Evolutionary conservation across 352 stramenopile species (phyloP), one percentile per base, ranked within the genome.

Genomic region (Thraustochytrium striatum): DNA sequence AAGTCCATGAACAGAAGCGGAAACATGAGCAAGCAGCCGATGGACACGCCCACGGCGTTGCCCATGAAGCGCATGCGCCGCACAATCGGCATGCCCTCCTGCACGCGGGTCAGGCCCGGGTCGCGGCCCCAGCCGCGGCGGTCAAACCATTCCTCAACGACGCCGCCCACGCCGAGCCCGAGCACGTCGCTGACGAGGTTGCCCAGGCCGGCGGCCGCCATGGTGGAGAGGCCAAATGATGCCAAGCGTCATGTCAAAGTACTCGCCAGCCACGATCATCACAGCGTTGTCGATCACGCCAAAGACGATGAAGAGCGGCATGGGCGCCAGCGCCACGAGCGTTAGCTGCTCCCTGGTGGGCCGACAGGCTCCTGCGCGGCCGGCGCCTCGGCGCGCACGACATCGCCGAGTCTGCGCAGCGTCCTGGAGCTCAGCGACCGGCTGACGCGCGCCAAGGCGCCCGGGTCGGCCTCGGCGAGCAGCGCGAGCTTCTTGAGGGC

Each of bases 171-270:
- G 79, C 91, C 95, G 39, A 98, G 88, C 5, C 94, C 94, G 2
- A 92, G 88, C 21, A 98, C 87, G 85, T 98, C 94, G 30, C 87
- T 90, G 39, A 98, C 89, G 32, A 96, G 96, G 84, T 98, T 98
- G 21, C 93, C 92, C 61, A 98, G 86, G 11, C 93, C 94, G 1
- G 93, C 94, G 21, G 94, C 94, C 57, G 91, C 96, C 61, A 98
- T 89, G 75, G 96, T 97, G 36, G 92, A 97, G 84, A 98, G 95
- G 57, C 92, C 93, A 73, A 98, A 90, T 88, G n/a, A 95, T 86
- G 68, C 96, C 93, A 57, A 98, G 90, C 57, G 93, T 89, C 43
- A 89, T 89, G 84, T 98, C 94, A 72, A 98, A 97, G 41, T 94
- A 91, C 75, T 98, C 94, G 8, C 95, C 94, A 0, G 91, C 92